Evolutionary conservation across 2,329 filamentous ascomycete species (phyloP), one percentile per base, ranked within the genome.

Genomic region (Alternaria arborescens): DNA sequence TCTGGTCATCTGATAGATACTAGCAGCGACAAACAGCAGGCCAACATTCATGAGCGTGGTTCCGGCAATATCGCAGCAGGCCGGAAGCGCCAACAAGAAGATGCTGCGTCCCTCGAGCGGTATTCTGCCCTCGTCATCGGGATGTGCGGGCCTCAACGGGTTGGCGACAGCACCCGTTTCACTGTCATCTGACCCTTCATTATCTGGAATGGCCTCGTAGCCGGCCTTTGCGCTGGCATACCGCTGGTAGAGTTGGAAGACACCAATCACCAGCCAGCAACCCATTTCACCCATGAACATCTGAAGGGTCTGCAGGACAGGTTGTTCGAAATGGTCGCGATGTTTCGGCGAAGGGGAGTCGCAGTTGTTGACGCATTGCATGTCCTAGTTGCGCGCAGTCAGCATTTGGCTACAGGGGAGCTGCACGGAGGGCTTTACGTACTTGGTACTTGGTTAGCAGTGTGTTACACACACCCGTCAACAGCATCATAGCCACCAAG

Each of bases 281-380:
- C 93, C 94, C 86, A 92, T 91, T 79, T 99, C 95, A 57, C 95
- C 95, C 64, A 97, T 86, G 78, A 99, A 99, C 95, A 99, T 99
- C 79, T 98, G 95, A 1, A 93, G 83, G 2, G 95, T 98, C 78
- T 99, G 95, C 55, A 98, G 88, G 53, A 99, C 94, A 18, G 95
- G 95, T 77, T 98, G 94, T 78, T 97, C 93, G 80, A 99, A 98
- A 70, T 87, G 86, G 65, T 86, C 82, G 54, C 88, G 90, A 67
- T 90, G 86, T 60, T 84, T 85, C 10, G 87, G 86, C 71, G 92
- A 82, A 22, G 86, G 83, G 61, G 87, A 85, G 71, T 92, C 88
- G 83, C 95, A 99, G 82, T 98, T 88, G 67, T 91, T 87, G 41
- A 98, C 92, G 81, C 95, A 99, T 89, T 97, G 93, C 84, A 97